These are phyloP conservation scores for Colletotrichum simmondsii DNA, from an alignment of 2,329 filamentous ascomycete genomes.

Conservation along the genomic window DNA sequence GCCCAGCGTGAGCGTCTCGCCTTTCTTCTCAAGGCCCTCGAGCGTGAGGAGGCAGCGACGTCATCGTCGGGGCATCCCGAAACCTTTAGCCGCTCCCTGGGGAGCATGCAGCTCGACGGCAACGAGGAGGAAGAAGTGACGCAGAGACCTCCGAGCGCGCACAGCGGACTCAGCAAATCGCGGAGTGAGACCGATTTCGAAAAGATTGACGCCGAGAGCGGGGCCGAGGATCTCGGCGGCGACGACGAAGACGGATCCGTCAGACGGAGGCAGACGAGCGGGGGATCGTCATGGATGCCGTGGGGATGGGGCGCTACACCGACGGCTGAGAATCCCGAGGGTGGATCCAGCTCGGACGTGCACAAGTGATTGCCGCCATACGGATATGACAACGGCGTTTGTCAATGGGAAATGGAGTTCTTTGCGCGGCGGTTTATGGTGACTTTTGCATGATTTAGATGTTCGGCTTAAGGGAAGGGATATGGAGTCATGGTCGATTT, in stretches of 20 bases:
- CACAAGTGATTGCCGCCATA: conserved; percentile 41
- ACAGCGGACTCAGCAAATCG: conserved; percentile 78
- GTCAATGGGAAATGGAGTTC: conserved; percentile 37
- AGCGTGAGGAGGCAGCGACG: conserved; percentile 78
- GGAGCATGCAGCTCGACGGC: conserved; percentile 34
- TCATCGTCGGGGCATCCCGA: conserved; percentile 41
- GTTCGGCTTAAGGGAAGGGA: conserved; percentile 6
- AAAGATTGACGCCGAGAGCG: conserved; percentile 82
- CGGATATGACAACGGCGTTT: conserved; percentile 6
- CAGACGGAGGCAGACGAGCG: conserved; percentile 42
- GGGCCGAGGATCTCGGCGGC: conserved; percentile 53
- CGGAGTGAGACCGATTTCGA: conserved; percentile 91
- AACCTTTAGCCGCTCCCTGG: conserved; percentile 30
- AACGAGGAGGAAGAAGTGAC: conserved; percentile 36
- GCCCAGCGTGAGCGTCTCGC: conserved; percentile 83
- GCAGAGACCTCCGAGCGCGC: conserved; percentile 58
- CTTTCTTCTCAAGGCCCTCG: conserved; percentile 80
- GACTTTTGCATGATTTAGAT: conserved; percentile 17
- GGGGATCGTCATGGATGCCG: conserved; percentile 58
- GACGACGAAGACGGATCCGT: conserved; percentile 52
- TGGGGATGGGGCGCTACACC: conserved; percentile 54
- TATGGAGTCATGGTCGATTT: conserved; percentile 24
- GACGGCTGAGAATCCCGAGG: conserved; percentile 35
- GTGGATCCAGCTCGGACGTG: conserved; percentile 50
- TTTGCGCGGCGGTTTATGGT: conserved; percentile 33